Conservation (phyloP, 2,329 filamentous ascomycete species). For the Claviceps paspali region DNA sequence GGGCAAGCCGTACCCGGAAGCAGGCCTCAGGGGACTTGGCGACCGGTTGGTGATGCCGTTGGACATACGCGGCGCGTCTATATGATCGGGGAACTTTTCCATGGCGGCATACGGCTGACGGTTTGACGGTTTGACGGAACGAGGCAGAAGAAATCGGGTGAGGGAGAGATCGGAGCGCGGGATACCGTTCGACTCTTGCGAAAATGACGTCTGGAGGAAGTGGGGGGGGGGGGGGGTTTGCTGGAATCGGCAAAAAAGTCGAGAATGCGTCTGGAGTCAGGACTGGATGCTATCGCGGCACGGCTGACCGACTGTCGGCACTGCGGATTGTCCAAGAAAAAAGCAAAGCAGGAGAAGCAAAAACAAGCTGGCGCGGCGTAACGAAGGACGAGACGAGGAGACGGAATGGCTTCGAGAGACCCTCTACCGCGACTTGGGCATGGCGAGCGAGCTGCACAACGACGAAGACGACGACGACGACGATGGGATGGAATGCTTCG, state of each 20-base stretch:
- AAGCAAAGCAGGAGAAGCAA: neutral
- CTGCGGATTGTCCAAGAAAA: too few species aligned
- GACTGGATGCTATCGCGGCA: too few species aligned
- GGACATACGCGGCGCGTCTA: slow-evolving; percentile 25
- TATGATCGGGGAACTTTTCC: slow-evolving; percentile 43
- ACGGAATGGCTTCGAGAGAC: neutral
- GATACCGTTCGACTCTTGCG: too few species aligned
- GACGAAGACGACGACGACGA: neutral
- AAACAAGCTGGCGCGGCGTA: neutral
- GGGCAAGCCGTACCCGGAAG: slow-evolving; percentile 11
- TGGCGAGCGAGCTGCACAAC: neutral
- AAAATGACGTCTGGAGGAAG: too few species aligned
- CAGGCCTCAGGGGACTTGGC: slow-evolving; percentile 13
- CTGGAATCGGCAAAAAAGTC: too few species aligned
- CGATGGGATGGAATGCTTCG: neutral
- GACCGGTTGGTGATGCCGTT: slow-evolving; percentile 13
- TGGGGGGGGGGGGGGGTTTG: too few species aligned
- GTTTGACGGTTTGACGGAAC: neutral
- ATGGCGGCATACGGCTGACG: slow-evolving; percentile 15
- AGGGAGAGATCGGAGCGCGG: neutral
- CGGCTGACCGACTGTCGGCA: too few species aligned
- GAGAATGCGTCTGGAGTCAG: neutral
- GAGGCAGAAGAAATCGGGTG: neutral
- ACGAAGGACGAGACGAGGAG: neutral
- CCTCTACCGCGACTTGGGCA: slow-evolving; percentile 1